Evolutionary conservation across 768 basidiomycete genomes (phyloP).

Genomic region (Gloeophyllum trabeum): DNA sequence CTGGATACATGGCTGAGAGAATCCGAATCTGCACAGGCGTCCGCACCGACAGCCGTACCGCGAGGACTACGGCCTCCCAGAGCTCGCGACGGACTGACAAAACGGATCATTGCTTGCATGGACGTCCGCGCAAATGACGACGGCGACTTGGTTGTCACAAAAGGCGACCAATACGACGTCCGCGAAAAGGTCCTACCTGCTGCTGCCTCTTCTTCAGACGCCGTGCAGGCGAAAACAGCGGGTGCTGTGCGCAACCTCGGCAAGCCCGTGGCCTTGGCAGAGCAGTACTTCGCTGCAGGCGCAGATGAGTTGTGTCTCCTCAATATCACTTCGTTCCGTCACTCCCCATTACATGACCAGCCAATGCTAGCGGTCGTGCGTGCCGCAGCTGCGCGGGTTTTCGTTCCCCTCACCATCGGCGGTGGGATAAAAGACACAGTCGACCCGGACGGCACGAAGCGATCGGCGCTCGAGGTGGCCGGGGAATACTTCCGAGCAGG

Average conservation of each 20-base stretch:
- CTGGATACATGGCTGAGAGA: conserved; percentile 71
- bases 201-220: conserved; percentile 6
- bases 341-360: conserved; percentile 90
- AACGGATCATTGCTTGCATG: conserved; percentile 93
- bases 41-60: conserved; percentile 21
- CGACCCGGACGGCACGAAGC: conserved; percentile 89
- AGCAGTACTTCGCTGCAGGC: conserved; percentile 74
- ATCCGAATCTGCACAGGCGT: conserved; percentile 29
- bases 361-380: conserved; percentile 97
- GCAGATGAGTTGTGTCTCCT: conserved; percentile 97
- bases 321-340: conserved; percentile 99
- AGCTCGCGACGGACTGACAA: conserved; percentile 64
- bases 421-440: conserved; percentile 95
- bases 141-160: conserved; percentile 96
- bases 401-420: conserved; percentile 96
- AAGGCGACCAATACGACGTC: conserved; percentile 98
- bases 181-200: conserved; percentile 55
- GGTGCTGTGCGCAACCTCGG: conserved; percentile 93
- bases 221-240: conserved; percentile 31
- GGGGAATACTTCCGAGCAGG: conserved; percentile 94
- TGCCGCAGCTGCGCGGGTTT: conserved; percentile 79
- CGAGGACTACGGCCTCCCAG: conserved; percentile 24
- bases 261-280: conserved; percentile 88
- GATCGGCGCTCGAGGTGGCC: conserved; percentile 87
- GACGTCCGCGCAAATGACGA: conserved; percentile 94